Evolutionary conservation across 257 asterid genomes (phyloP), one percentile per base, ranked within the genome.

Genomic region (Nicotiana tabacum): DNA sequence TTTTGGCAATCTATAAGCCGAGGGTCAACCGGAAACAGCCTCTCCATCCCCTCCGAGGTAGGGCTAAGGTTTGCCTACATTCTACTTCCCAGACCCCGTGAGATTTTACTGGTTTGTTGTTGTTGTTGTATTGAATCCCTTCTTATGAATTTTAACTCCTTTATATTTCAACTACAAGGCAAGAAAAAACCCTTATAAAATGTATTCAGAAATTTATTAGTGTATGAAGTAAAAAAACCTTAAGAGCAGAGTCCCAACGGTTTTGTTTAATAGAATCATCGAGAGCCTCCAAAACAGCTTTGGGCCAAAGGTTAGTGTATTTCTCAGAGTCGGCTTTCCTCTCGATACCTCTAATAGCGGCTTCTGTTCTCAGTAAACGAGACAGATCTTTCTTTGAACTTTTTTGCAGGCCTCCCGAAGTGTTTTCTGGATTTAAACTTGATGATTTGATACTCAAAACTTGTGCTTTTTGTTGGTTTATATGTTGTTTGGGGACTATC

Each of bases 191-290:
- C 35, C 68, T 24, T 62, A n/a, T 60, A 8, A 60, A 5, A 60
- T 60, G 69, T 12, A 13, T 27, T 11, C 15, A 64, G 37, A 64
- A 64, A 27, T 64, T 27, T 27, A 29, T 29, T 29, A 18, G 27
- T 27, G 37, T n/a, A 2, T 29, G 9, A 9, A 24, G 9, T 2
- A 56, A 56, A 56, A 18, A 58, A 84, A 94, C 98, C 98, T 94
- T 94, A 16, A 96, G 91, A 85, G 99, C 99, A 80, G 95, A 90
- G 62, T 91, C 98, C 98, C 99, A 96, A 0, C 87, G 87, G 67
- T 88, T 92, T 16, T 83, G 85, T 83, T 76, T 87, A 67, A 96
- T 90, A 53, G 99, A 95, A 77, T 96, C 91, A 77, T 82, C 83
- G 3, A 96, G 84, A 85, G 98, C 97, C 84, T 93, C 98, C 87